Evolutionary conservation across 1,139 yeast genomes (phyloP), one percentile per base, ranked within the genome.

Genomic region (Protomyces pachydermus): DNA sequence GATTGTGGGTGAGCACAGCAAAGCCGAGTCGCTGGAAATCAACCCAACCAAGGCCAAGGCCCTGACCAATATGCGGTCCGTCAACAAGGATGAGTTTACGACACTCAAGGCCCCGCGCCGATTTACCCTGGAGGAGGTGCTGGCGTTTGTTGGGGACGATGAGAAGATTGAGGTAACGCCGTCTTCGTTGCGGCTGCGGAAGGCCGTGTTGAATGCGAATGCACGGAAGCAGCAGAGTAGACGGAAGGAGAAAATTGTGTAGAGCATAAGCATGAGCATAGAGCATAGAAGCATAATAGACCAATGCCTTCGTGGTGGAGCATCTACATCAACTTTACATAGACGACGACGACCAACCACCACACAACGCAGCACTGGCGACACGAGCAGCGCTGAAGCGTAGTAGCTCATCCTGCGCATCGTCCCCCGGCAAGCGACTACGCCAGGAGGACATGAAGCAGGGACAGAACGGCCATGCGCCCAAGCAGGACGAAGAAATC

Each of bases 401-500:
- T 20, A 42, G 12, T 10, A 18, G 5, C 25, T 16, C 48, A 10
- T 42, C 23, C 18, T 18, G 23, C 25, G 48, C 48, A 10, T n/a
- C 48, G 20, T 18, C 48, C 10, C 48, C 48, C 48, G 48, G 25
- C 20, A 42, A 42, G 48, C 48, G 48, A 16, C 14, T 18, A 20
- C 48, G 48, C 48, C 23, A 18, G 14, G 48, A 18, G 23, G 48
- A 12, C 20, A 42, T 42, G 48, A 42, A 42, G 48, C 48, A 42
- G 48, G 48, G 48, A 20, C 48, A 42, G 48, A 42, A 42, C 5
- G 48, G 48, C 12, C 8, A n/a, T 18, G 20, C 23, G 20, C 6
- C 20, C 48, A 42, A 42, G 2, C 23, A 35, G 25, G 38, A 48
- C 23, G 62, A 58, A 52, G 84, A 83, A 69, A 75, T 82, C 12